These are phyloP conservation scores for Xylariaceae sp. DNA, from an alignment of 2,329 filamentous ascomycete species.

Conservation along the genomic window DNA sequence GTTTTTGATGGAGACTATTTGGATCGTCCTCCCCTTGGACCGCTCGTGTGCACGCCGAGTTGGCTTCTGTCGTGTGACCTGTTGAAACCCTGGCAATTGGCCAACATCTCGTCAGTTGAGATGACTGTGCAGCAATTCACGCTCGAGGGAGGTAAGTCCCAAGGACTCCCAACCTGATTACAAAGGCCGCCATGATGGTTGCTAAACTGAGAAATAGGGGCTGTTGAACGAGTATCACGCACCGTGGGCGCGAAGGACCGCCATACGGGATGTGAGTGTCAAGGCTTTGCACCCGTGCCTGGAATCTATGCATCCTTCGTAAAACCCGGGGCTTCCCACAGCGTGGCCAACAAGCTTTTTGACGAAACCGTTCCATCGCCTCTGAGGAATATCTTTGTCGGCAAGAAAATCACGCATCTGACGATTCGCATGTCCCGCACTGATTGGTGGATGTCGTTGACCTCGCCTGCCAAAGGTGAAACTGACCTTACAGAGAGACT, in stretches of 20 bases:
- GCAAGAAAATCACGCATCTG: constrained; percentile 28
- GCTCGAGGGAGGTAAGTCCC: constrained; percentile 32
- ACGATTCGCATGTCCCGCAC: constrained; percentile 31
- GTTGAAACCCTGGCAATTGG: constrained; percentile 34
- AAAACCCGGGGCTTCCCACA: constrained; percentile 3
- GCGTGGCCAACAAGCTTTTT: background rate
- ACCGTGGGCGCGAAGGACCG: constrained; percentile 27
- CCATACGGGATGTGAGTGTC: constrained; percentile 23
- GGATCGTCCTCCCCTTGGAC: constrained; percentile 21
- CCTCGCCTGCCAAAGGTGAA: constrained; percentile 9
- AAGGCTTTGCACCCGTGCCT: constrained; percentile 10
- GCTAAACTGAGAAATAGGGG: background rate
- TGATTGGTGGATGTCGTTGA: constrained; percentile 34
- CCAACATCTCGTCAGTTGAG: constrained; percentile 30
- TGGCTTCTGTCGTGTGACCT: constrained; percentile 11
- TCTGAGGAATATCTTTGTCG: constrained; percentile 7
- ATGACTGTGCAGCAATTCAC: constrained; percentile 28
- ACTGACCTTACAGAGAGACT: constrained; percentile 15
- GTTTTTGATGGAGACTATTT: constrained; percentile 27
- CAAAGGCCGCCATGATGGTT: background rate
- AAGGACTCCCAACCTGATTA: background rate
- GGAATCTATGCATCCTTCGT: constrained; percentile 23
- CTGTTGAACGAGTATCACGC: constrained; percentile 28
- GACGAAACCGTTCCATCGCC: background rate
- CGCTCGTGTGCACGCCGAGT: constrained; percentile 18